These are phyloP conservation scores for Blastocystis hominis DNA, from an alignment of 352 stramenopile species.

Conservation along the genomic window DNA sequence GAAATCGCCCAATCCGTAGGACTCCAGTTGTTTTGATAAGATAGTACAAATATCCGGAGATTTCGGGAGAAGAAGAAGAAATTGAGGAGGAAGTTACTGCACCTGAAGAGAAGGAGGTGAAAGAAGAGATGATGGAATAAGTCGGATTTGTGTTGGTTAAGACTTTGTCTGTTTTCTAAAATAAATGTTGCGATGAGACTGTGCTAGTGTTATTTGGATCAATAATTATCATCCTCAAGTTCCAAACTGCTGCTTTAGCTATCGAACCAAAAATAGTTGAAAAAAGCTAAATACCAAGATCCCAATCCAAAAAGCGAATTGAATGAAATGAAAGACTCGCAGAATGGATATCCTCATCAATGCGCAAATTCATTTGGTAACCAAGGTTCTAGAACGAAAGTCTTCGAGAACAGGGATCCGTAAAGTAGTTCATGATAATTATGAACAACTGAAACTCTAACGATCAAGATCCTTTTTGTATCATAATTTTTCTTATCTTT, in stretches of 20 bases:
- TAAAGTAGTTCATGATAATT: not conserved
- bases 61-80: not conserved
- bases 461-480: not conserved
- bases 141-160: not conserved
- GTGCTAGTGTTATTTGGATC: no score
- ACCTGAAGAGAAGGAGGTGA: not conserved
- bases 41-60: not conserved
- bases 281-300: no score
- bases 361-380: no score
- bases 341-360: no score
- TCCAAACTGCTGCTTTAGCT: no score
- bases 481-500: conserved; percentile 29
- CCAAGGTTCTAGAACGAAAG: no score
- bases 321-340: no score
- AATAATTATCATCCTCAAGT: no score
- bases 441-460: not conserved
- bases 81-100: not conserved
- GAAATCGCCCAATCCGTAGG: conserved; percentile 2
- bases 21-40: not conserved
- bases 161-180: not conserved
- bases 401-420: not conserved
- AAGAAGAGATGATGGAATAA: not conserved
- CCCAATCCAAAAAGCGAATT: no score
- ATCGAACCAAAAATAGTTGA: no score
- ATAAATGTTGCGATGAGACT: no score